Percentiles rank a stretch among this genome's conserved stretches.
Conservation (phyloP, 116 monocot species). For the Posidonia oceanica region DNA sequence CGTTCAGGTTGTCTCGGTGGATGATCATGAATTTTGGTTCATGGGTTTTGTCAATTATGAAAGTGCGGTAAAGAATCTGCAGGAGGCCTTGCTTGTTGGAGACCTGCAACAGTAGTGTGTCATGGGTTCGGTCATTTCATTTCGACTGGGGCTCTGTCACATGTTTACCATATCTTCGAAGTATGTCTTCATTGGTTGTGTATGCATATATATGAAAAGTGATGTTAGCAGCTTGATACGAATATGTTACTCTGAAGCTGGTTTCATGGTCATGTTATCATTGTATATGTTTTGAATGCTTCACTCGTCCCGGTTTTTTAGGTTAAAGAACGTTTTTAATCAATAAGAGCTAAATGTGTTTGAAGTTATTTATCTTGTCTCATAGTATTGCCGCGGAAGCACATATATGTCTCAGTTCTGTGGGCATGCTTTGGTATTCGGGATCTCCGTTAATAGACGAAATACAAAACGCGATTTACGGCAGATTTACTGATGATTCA, state of each 20-base stretch:
- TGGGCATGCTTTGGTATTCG: too few relatives aligned
- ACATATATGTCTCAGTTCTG: too few relatives aligned
- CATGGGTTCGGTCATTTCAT: neutral
- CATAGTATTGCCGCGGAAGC: too few relatives aligned
- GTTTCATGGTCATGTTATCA: too few relatives aligned
- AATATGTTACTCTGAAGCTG: neutral
- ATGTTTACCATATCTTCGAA: neutral
- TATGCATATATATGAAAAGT: neutral
- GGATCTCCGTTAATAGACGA: too few relatives aligned
- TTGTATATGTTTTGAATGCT: too few relatives aligned
- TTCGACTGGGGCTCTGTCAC: neutral
- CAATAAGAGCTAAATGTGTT: too few relatives aligned
- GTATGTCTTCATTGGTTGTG: neutral
- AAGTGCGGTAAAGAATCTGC: conserved; percentile 44
- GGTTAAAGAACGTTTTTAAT: too few relatives aligned
- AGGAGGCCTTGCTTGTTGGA: conserved; percentile 17
- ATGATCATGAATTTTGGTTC: conserved; percentile 81
- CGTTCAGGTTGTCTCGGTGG: conserved; percentile 54
- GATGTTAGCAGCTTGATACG: neutral
- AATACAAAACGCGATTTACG: too few relatives aligned
- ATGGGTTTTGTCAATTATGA: conserved; percentile 74
- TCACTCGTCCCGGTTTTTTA: too few relatives aligned
- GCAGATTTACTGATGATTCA: too few relatives aligned
- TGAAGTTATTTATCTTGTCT: too few relatives aligned
- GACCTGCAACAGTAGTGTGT: neutral